These are phyloP conservation scores for Boletellus sp. DNA, from an alignment of 768 basidiomycete genomes.

Conservation along the genomic window DNA sequence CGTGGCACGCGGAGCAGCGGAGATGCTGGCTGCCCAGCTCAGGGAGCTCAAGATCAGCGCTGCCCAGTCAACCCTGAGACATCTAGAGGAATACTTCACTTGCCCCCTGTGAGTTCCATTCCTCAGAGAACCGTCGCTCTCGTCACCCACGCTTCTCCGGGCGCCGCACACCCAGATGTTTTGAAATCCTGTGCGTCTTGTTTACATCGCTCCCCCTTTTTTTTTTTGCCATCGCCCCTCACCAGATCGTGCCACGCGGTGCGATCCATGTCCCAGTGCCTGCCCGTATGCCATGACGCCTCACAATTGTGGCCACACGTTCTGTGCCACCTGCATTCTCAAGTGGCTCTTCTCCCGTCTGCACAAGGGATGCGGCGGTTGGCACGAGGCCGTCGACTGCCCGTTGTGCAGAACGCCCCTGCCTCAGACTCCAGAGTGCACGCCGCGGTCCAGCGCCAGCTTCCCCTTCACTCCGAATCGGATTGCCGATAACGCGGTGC, in stretches of 20 bases:
- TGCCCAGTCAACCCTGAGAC: conserved; percentile 39
- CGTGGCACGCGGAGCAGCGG: conserved; percentile 39
- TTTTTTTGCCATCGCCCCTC: conserved; percentile 1
- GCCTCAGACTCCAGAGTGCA: conserved; percentile 47
- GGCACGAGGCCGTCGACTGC: conserved; percentile 67
- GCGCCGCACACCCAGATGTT: conserved; percentile 43
- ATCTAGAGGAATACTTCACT: conserved; percentile 62
- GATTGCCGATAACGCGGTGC: conserved; percentile 48
- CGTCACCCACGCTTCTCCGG: conserved; percentile 12
- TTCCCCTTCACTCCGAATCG: conserved; percentile 67
- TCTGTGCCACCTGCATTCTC: conserved; percentile 62
- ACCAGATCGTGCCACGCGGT: neutral
- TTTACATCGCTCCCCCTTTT: neutral
- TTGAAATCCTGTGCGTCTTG: conserved; percentile 49
- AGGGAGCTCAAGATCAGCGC: conserved; percentile 35
- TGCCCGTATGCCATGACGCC: conserved; percentile 56
- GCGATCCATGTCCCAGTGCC: conserved; percentile 34
- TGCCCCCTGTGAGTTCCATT: conserved; percentile 52
- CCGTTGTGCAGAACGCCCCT: conserved; percentile 60
- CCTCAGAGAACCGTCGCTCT: conserved; percentile 1
- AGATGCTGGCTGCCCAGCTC: conserved; percentile 39
- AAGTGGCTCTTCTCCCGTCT: conserved; percentile 69
- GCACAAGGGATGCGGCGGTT: conserved; percentile 58
- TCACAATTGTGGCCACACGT: conserved; percentile 61
- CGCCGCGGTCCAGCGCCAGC: conserved; percentile 46